These are phyloP conservation scores for Mucor piriformis DNA, from an alignment of 371 early-diverging fungal genomes.

Conservation along the genomic window DNA sequence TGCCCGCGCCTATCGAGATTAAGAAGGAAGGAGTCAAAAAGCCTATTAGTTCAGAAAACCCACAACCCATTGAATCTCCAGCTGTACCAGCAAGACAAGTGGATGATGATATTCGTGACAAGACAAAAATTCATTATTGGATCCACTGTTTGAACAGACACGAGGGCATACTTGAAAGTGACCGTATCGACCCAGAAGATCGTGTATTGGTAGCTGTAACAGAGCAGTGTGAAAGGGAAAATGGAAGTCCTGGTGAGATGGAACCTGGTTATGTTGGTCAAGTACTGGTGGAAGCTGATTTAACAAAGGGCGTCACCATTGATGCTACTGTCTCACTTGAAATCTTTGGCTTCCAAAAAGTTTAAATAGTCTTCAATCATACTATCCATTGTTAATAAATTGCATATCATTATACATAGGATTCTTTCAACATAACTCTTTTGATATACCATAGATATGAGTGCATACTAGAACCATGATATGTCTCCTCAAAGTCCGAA, in stretches of 20 bases:
- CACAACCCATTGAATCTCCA: too few relatives aligned
- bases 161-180: conserved; percentile 24
- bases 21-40: conserved; percentile 3
- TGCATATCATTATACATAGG: too few relatives aligned
- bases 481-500: too few relatives aligned
- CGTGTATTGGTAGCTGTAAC: conserved; percentile 45
- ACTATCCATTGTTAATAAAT: too few relatives aligned
- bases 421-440: too few relatives aligned
- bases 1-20: background rate
- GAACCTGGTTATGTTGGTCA: conserved; percentile 36
- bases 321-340: conserved; percentile 40
- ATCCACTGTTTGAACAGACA: conserved; percentile 48
- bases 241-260: conserved; percentile 27
- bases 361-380: conserved; percentile 6
- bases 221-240: conserved; percentile 28
- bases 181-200: conserved; percentile 43
- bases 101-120: background rate
- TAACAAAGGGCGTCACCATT: conserved; percentile 19
- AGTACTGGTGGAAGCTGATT: conserved; percentile 23
- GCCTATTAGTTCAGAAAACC: too few relatives aligned
- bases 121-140: conserved; percentile 44
- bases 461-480: too few relatives aligned
- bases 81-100: background rate
- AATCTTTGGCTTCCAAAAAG: conserved; percentile 34
- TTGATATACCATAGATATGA: too few relatives aligned